Evolutionary conservation across 2,329 filamentous ascomycete genomes (phyloP), one percentile per base, ranked within the genome.

Genomic region (Septoria petroselini): DNA sequence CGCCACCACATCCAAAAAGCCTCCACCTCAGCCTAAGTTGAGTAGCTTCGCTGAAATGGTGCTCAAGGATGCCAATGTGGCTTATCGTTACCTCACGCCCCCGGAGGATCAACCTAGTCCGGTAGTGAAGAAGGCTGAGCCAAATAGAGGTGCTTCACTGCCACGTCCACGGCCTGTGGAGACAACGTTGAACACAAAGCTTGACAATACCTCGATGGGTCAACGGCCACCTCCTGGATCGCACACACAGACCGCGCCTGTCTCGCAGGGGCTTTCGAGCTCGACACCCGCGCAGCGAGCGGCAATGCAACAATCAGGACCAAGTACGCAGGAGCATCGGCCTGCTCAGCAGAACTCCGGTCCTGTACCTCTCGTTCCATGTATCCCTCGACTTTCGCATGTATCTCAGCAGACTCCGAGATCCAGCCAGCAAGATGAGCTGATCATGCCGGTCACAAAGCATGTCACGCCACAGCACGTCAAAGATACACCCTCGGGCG

Each of bases 31-130:
- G 33, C 63, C 58, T 9, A 58, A 65, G 12, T 68, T 82, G 17
- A 76, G 76, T 49, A 68, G 73, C 1, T 81, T 83, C 61, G 76
- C 78, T 15, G 73, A 69, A 46, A 76, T 79, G 74, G 70, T 82
- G 46, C 58, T 81, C 35, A 71, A 71, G 18, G 62, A 62, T 23
- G 70, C 68, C 3, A 58, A 70, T 15, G 62, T 74, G 11, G 54
- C 63, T 9, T 73, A 68, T 53, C 59, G 65, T 18, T 68, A 64
- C 35, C 44, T 61, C 30, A 65, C 62, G n/a, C 59, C 63, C 34
- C 58, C 58, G 44, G 58, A 58, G 30, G 53, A 53, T 15, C 40
- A 48, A 18, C 12, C 25, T 18, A 37, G 38, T n/a, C 9, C 30
- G 21, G 18, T 41, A 5, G 21, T 14, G 3, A 41, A 42, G 21